Evolutionary conservation across 1,139 yeast species (phyloP).

Genomic region (Yamadazyma atlantica): DNA sequence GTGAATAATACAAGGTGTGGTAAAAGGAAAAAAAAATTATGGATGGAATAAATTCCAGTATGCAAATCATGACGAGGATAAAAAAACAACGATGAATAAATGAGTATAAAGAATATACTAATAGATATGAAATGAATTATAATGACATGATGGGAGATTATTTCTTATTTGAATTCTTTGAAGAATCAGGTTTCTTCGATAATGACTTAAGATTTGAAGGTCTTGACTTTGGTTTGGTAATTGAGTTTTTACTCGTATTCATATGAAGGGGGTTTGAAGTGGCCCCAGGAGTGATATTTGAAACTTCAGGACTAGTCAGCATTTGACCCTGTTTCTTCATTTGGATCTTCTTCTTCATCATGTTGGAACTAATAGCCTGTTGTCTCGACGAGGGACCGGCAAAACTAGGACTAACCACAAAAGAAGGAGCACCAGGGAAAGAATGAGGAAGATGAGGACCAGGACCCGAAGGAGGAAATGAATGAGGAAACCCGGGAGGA

Average conservation of each 20-base stretch:
- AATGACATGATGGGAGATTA: neutral
- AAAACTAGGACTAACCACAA: slow-evolving; percentile 1
- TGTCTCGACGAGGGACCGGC: slow-evolving; percentile 12
- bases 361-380: slow-evolving; percentile 15
- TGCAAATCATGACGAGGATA: slow-evolving; percentile 1
- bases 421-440: slow-evolving; percentile 8
- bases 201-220: neutral
- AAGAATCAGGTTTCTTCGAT: neutral
- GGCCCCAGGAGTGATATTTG: neutral
- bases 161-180: neutral
- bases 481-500: slow-evolving; percentile 4
- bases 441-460: slow-evolving; percentile 4
- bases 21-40: neutral
- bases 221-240: neutral
- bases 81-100: neutral
- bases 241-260: neutral
- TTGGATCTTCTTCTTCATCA: slow-evolving; percentile 17
- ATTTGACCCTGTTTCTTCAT: slow-evolving; percentile 9
- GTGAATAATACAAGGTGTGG: neutral
- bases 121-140: slow-evolving; percentile 1
- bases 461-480: slow-evolving; percentile 2
- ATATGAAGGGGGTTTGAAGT: slow-evolving; percentile 1
- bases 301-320: slow-evolving; percentile 3
- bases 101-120: neutral
- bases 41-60: neutral